These are phyloP conservation scores for Diaporthe sp. DNA, from an alignment of 2,329 filamentous ascomycete genomes.

Conservation along the genomic window DNA sequence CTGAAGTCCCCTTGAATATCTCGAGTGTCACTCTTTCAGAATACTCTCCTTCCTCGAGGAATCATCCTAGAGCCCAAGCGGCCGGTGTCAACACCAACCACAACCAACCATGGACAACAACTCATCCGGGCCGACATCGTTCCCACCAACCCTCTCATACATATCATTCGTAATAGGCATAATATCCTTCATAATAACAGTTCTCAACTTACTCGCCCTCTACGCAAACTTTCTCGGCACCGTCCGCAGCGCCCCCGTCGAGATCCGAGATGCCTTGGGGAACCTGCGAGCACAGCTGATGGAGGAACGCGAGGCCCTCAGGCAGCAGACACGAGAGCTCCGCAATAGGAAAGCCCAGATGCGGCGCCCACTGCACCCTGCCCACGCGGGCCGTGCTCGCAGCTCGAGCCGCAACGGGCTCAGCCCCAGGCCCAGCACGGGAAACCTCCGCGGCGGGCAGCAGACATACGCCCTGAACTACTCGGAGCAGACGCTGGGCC, in stretches of 20 bases:
- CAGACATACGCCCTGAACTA: conserved; percentile 33
- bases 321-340: conserved; percentile 40
- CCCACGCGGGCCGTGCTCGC: conserved; percentile 13
- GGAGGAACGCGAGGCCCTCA: conserved; percentile 41
- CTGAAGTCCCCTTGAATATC: neutral
- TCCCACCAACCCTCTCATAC: conserved; percentile 29
- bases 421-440: conserved; percentile 27
- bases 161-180: conserved; percentile 38
- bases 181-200: conserved; percentile 36
- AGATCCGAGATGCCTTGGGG: conserved; percentile 40
- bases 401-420: conserved; percentile 29
- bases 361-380: conserved; percentile 10
- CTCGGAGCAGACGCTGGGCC: conserved; percentile 41
- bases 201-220: conserved; percentile 41
- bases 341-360: conserved; percentile 31
- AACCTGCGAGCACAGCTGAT: conserved; percentile 40
- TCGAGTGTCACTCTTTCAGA: conserved; percentile 5
- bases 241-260: conserved; percentile 38
- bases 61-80: neutral
- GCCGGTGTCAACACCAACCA: neutral
- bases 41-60: neutral
- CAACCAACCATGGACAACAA: conserved; percentile 14
- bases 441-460: conserved; percentile 13
- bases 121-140: conserved; percentile 1
- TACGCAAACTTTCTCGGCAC: conserved; percentile 40